Conservation (phyloP, 495 filamentous ascomycete species). For the Penicillium manginii region DNA sequence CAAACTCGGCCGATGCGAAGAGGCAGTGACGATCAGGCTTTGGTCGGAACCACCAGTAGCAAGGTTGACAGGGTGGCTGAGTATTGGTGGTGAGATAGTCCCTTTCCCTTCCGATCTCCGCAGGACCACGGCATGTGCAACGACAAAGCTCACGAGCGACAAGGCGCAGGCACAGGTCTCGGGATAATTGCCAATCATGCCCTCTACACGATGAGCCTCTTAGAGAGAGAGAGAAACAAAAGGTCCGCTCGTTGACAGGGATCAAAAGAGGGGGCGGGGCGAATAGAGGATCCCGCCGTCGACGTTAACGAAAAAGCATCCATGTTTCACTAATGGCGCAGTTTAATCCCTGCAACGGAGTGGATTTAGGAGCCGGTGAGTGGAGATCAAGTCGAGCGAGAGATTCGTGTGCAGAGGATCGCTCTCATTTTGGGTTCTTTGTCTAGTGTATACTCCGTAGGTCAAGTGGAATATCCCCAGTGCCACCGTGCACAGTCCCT, state of each 20-base stretch:
- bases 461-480: not conserved
- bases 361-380: constrained; percentile 15
- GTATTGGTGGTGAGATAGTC: constrained; percentile 1
- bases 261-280: constrained; percentile 33
- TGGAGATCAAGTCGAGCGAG: constrained; percentile 11
- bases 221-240: constrained; percentile 3
- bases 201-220: not conserved
- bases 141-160: constrained; percentile 5
- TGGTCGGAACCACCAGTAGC: constrained; percentile 7
- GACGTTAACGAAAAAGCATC: constrained; percentile 15
- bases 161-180: constrained; percentile 8
- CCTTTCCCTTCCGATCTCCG: no score
- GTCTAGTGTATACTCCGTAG: constrained; percentile 4
- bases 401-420: not conserved
- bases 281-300: constrained; percentile 2
- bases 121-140: constrained; percentile 5
- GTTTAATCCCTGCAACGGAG: constrained; percentile 29
- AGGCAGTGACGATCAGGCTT: not conserved
- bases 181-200: not conserved
- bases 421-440: not conserved
- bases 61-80: not conserved
- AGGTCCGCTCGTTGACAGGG: constrained; percentile 19
- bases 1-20: not conserved
- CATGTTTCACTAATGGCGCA: constrained; percentile 27
- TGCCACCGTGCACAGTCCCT: not conserved